Base-by-base conservation (phyloP, 2,329 filamentous ascomycete genomes). In the Monosporascus sp. region DNA sequence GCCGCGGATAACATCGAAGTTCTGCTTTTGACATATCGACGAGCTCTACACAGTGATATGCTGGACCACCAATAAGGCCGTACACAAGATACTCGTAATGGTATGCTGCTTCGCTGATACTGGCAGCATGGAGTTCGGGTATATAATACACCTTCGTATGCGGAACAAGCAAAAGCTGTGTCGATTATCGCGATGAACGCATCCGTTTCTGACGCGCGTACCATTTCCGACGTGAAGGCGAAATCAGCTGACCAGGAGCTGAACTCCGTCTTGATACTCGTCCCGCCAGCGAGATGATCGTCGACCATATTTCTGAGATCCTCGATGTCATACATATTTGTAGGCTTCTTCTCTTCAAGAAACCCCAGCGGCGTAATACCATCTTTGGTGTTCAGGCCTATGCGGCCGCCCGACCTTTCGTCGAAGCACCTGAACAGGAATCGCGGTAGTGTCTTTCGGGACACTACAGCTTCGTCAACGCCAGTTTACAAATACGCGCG, bases 101-200 rank as follows among this genome's bases (percentile, higher is more conserved):
- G 38, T 48, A 53, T 18, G 1, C 20, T 5, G 14, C 0, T 7
- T 3, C 17, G 38, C 49, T 38, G 27, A 57, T 47, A 6, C 24
- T 5, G 25, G 51, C 55, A 3, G 25, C 3, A 6, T n/a, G 25
- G 14, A 57, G 34, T 4, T 38, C 45, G 1, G 1, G 2, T 3
- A 52, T 51, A 27, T 54, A 51, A 18, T 57, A 52, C 47, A 55
- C 45, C 27, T 52, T 50, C 8, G 55, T 52, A 41, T 51, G 47
- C 7, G 7, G 2, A 4, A 22, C 46, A 22, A 57, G 20, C n/a
- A 6, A 54, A 17, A 17, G 42, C 51, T 14, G 52, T 55, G 20
- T 57, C 52, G 20, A 57, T 45, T 24, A 39, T 51, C n/a, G 50
- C 54, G 2, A 57, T 39, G 8, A 51, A 27, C 50, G 37, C 15